These are phyloP conservation scores for Persicaria tinctoria DNA, from an alignment of 148 eudicot species.

Conservation along the genomic window DNA sequence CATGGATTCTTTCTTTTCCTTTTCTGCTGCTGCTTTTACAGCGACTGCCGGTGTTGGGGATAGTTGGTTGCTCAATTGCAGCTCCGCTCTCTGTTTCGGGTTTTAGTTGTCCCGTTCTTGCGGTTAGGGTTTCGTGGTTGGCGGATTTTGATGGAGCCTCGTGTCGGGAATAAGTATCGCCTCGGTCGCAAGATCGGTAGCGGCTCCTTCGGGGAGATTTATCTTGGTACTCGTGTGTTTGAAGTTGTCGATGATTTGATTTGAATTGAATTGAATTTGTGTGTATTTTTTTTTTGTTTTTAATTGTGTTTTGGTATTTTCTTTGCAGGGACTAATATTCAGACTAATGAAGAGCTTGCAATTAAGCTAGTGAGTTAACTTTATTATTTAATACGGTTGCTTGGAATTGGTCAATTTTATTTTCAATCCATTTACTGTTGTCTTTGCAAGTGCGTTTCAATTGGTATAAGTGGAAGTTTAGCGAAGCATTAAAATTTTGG, in stretches of 20 bases:
- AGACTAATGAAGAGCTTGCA: conserved; percentile 69
- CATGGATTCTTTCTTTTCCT: neutral
- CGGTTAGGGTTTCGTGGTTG: conserved; percentile 17
- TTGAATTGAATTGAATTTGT: neutral
- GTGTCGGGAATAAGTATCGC: conserved; percentile 58
- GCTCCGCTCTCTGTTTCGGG: neutral
- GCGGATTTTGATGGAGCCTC: conserved; percentile 49
- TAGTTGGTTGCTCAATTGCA: conserved; percentile 4
- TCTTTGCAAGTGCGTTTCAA: neutral
- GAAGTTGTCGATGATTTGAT: neutral
- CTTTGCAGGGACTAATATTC: conserved; percentile 53
- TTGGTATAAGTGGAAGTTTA: neutral
- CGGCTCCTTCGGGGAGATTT: conserved; percentile 78
- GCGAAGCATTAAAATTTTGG: neutral
- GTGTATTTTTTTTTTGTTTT: conserved; percentile 7
- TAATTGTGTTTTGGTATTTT: conserved; percentile 8
- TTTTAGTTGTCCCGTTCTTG: conserved; percentile 8
- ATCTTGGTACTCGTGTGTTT: conserved; percentile 32
- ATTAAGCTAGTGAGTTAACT: conserved; percentile 59
- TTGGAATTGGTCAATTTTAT: conserved; percentile 3
- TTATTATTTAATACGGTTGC: neutral
- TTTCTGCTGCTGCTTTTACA: neutral
- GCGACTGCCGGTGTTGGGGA: neutral
- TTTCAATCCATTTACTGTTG: neutral
- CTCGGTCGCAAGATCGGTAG: conserved; percentile 74